Conservation (phyloP, 441 rosid genomes). For the Arabidopsis lyrata region DNA sequence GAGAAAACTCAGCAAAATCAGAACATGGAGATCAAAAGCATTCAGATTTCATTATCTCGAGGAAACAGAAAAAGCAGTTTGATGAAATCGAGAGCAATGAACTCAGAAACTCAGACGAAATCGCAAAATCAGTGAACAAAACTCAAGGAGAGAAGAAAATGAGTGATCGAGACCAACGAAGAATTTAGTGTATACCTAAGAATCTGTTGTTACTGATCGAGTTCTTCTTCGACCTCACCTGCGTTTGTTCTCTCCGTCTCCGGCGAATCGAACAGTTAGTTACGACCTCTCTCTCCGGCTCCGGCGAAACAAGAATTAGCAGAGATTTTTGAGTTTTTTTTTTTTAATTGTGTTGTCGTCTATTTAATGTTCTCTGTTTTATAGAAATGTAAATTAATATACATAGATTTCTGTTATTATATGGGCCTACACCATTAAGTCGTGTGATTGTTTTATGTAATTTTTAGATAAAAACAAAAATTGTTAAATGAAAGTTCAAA, state of each 20-base stretch:
- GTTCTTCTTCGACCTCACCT: slow-evolving; percentile 7
- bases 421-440: not conserved
- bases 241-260: slow-evolving; percentile 14
- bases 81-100: not conserved
- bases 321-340: not conserved
- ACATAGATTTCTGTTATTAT: not conserved
- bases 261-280: slow-evolving; percentile 7
- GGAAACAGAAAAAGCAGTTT: not conserved
- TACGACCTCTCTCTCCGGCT: not conserved
- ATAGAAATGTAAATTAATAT: not conserved
- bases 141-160: not conserved
- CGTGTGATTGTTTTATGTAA: not conserved
- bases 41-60: not conserved
- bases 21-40: not conserved
- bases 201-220: not conserved
- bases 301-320: slow-evolving; percentile 19
- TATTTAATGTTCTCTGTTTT: not conserved
- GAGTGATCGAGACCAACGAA: too few species aligned
- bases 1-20: not conserved
- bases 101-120: not conserved
- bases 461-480: not conserved
- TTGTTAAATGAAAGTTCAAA: not conserved
- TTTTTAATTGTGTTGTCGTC: too few species aligned
- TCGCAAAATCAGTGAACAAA: not conserved
- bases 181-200: slow-evolving; percentile 9